Evolutionary conservation across 352 stramenopile species (phyloP).

Genomic region (Halophytophthora polymorphica): DNA sequence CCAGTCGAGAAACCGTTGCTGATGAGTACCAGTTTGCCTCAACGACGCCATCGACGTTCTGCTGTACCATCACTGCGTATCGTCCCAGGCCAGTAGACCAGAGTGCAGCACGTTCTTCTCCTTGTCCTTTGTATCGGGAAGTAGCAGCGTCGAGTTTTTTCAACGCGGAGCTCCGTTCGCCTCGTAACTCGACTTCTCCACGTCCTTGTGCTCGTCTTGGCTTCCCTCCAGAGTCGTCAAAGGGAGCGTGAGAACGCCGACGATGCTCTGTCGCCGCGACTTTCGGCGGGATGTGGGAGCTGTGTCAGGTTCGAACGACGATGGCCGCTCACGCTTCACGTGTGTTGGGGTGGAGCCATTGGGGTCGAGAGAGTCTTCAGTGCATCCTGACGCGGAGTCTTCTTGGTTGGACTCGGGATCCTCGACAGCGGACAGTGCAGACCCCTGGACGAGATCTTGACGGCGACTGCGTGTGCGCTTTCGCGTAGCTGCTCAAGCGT

Average conservation of each 20-base stretch:
- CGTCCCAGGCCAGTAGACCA: too few species aligned
- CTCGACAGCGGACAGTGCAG: slow-evolving; percentile 10
- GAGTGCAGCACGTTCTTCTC: too few species aligned
- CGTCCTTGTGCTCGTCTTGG: slow-evolving; percentile 1
- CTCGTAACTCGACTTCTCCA: slow-evolving; percentile 1
- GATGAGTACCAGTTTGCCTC: too few species aligned
- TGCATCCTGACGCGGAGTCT: slow-evolving; percentile 1
- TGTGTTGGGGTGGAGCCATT: slow-evolving; percentile 3
- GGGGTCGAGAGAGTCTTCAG: slow-evolving; percentile 1
- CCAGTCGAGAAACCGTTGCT: too few species aligned
- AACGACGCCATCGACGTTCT: too few species aligned
- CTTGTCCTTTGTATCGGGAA: too few species aligned
- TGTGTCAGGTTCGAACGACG: slow-evolving; percentile 4
- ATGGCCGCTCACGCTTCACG: slow-evolving; percentile 10
- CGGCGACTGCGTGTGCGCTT: slow-evolving; percentile 30
- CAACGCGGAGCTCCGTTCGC: slow-evolving; percentile 13
- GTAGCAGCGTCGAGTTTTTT: too few species aligned
- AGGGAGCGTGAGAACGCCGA: slow-evolving; percentile 19
- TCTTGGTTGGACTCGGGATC: slow-evolving; percentile 17
- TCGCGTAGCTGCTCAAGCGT: slow-evolving; percentile 8
- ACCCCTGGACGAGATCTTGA: slow-evolving; percentile 23
- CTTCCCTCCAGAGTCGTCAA: neutral
- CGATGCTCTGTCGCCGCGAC: slow-evolving; percentile 40
- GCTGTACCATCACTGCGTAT: too few species aligned
- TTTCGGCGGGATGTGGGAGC: slow-evolving; percentile 17